phyloP scores from a whole-genome alignment of 306 rosid species.

The Nissolia schottii region DNA sequence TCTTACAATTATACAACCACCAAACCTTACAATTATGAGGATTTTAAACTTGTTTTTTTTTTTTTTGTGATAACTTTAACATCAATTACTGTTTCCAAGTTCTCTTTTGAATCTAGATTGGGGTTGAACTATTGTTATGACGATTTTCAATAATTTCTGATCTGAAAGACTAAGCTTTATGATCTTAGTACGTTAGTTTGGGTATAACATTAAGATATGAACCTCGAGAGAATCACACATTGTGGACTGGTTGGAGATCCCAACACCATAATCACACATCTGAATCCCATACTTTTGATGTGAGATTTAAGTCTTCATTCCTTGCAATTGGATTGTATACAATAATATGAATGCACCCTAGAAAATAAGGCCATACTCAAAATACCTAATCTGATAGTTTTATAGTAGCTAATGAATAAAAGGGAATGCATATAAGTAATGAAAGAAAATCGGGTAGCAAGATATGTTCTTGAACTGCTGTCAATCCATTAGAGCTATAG shows the following conservation, averaged over 20 bases:
- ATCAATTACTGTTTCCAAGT: background rate
- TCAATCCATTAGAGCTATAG: conserved; percentile 2
- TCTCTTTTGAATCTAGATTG: background rate
- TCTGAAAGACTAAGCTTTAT: background rate
- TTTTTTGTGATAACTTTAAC: background rate
- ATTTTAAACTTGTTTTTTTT: too few species aligned
- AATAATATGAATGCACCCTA: background rate
- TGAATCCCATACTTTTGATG: background rate
- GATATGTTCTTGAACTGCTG: background rate
- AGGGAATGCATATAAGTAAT: background rate
- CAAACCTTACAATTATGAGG: background rate
- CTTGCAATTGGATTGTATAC: background rate
- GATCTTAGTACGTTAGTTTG: background rate
- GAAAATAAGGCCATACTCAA: background rate
- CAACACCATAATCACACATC: background rate
- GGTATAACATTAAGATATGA: conserved; percentile 2
- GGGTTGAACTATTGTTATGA: background rate
- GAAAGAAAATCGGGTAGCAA: conserved; percentile 13
- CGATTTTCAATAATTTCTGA: background rate
- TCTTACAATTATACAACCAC: too few species aligned
- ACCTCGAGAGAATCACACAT: background rate
- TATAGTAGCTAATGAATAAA: conserved; percentile 20
- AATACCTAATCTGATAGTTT: background rate
- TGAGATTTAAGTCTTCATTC: background rate
- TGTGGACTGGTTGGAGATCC: background rate